Percentiles rank a stretch among this genome's conserved stretches.
These are phyloP conservation scores for Chlorella variabilis DNA, from an alignment of 163 green algal genomes.

Conservation along the genomic window DNA sequence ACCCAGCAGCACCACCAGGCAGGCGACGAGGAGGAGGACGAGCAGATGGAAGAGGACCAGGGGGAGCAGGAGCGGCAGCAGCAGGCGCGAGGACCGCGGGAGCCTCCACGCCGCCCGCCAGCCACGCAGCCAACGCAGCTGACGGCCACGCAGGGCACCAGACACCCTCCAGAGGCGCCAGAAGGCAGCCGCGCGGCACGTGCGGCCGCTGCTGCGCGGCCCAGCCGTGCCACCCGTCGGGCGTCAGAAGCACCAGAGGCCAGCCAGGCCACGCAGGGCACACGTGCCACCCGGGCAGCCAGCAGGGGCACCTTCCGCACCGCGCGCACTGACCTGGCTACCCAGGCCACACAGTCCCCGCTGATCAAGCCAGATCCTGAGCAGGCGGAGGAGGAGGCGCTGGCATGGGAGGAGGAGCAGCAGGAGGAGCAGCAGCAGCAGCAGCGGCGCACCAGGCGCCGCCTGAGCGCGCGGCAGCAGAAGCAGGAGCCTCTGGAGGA, in stretches of 20 bases:
- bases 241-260: not conserved
- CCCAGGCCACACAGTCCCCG: not conserved
- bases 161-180: not conserved
- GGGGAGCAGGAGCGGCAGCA: not conserved
- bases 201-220: too few species aligned
- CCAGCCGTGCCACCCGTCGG: too few species aligned
- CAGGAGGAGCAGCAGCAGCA: not conserved
- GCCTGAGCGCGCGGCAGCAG: not conserved
- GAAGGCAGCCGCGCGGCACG: too few species aligned
- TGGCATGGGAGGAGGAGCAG: not conserved
- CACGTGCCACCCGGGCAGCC: not conserved
- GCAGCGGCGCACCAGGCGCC: too few species aligned
- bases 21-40: not conserved
- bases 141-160: not conserved
- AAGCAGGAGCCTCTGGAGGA: not conserved
- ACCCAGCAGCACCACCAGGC: not conserved
- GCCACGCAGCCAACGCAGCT: not conserved
- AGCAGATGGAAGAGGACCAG: not conserved
- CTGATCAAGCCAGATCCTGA: conserved; percentile 21
- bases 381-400: not conserved
- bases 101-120: not conserved
- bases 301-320: too few species aligned
- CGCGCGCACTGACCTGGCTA: too few species aligned
- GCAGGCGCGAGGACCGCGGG: not conserved
- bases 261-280: too few species aligned